Evolutionary conservation across 1,284 basidiomycete species (phyloP).

Genomic region (Moesziomyces sp.): DNA sequence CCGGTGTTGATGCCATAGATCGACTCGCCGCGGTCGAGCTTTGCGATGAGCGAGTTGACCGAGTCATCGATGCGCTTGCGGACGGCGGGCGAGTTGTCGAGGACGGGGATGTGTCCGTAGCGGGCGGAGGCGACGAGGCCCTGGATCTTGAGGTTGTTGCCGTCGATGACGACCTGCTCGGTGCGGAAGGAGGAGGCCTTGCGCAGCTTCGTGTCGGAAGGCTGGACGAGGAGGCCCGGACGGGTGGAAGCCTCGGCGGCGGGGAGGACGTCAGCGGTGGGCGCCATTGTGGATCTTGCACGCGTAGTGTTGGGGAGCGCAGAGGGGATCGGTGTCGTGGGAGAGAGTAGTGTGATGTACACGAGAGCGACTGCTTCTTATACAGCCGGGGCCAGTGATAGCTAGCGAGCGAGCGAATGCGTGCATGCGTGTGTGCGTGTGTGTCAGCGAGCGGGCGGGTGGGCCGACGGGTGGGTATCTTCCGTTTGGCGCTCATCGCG

Average conservation of each 20-base stretch:
- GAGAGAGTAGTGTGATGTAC: no score
- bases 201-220: conserved; percentile 37
- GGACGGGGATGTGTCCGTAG: conserved; percentile 50
- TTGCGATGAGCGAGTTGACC: conserved; percentile 47
- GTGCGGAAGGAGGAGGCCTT: conserved; percentile 46
- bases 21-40: conserved; percentile 57
- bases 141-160: conserved; percentile 47
- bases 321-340: no score
- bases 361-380: no score
- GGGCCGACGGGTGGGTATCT: no score
- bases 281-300: conserved; percentile 24
- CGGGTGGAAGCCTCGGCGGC: conserved; percentile 12
- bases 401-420: no score
- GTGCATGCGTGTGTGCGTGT: no score
- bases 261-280: conserved; percentile 38
- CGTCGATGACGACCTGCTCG: conserved; percentile 54
- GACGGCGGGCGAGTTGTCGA: conserved; percentile 43
- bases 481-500: background rate
- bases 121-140: conserved; percentile 55
- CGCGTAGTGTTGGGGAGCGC: no score
- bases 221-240: conserved; percentile 30
- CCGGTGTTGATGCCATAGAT: conserved; percentile 61
- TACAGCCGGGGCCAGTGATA: no score
- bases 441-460: no score
- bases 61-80: conserved; percentile 57